Base-by-base conservation (phyloP, 1,139 yeast genomes). In the Candida labiduridarum region DNA sequence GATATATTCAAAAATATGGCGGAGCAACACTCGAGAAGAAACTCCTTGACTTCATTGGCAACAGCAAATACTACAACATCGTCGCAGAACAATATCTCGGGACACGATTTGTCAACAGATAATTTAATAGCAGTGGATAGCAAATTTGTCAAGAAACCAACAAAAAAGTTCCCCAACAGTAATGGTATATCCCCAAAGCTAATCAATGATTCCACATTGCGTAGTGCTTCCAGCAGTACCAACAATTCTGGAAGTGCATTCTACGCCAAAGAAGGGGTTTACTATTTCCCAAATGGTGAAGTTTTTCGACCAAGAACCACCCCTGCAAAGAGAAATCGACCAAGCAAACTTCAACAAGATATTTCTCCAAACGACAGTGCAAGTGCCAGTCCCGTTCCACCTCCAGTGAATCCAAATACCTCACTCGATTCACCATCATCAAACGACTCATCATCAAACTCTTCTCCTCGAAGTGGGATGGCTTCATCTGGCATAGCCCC, bases 211-310 rank as follows among this genome's bases (percentile, higher is more conserved):
- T 22, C 44, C 2, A 40, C 40, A 22, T 45, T 45, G 11, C 48
- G 49, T 18, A 39, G 33, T 39, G 29, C 14, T 14, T 15, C 31
- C 10, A 27, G 33, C 12, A 34, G 25, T 25, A 35, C 16, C 31
- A 46, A 18, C 35, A 42, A 29, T 38, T 27, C 36, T 6, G 48
- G 51, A 15, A 34, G 43, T 27, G 41, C 48, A 7, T 52, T 41
- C 38, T 49, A 49, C 34, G 41, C 56, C 2, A 52, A 49, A 35
- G 56, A 47, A 44, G 56, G 53, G 15, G 50, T 49, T 47, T 79
- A 72, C 58, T 73, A 68, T 54, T 80, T 80, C 57, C 84, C 84
- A 11, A 80, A 80, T 59, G 85, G 85, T 46, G 85, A 80, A 58
- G 71, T 79, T 4, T 80, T 80, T 59, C 65, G 79, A 33, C 84